A percentile compares a stretch with the other conserved stretches of the same genome.
Evolutionary conservation across 148 eudicot genomes (phyloP).

Genomic region (Heliamphora exappendiculata): DNA sequence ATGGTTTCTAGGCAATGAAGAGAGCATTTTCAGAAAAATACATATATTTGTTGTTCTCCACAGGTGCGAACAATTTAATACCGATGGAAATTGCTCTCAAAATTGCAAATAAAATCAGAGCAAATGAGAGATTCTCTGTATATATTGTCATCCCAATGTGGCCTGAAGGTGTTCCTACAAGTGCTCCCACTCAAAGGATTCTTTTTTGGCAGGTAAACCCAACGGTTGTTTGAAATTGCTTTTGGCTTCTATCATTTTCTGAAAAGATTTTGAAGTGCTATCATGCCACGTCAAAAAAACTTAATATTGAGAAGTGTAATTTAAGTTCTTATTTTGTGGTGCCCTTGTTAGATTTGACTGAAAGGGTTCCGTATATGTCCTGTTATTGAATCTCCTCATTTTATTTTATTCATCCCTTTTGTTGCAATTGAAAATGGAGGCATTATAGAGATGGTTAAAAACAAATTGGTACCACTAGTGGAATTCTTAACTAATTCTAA

Average conservation of each 20-base stretch:
- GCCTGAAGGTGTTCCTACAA: constrained; percentile 92
- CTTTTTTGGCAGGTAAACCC: constrained; percentile 85
- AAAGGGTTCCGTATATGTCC: background rate
- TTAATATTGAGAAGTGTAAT: background rate
- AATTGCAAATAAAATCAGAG: constrained; percentile 68
- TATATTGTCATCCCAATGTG: constrained; percentile 90
- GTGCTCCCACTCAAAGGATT: constrained; percentile 65
- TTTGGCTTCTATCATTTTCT: background rate
- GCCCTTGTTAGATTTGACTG: background rate
- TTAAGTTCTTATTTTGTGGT: background rate
- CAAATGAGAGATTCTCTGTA: constrained; percentile 67
- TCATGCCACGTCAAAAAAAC: background rate
- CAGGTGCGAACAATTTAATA: constrained; percentile 83
- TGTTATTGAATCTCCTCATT: background rate
- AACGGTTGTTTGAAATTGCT: background rate
- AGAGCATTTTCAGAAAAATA: background rate
- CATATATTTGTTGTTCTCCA: background rate
- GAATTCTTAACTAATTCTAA: background rate
- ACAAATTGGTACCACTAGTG: background rate
- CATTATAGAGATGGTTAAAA: background rate
- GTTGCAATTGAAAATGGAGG: background rate
- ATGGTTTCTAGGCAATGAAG: background rate
- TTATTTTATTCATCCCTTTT: background rate
- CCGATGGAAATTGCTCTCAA: constrained; percentile 88
- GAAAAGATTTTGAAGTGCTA: background rate